Conservation (phyloP, 345 rosid species). For the Hibiscus tridactylites region DNA sequence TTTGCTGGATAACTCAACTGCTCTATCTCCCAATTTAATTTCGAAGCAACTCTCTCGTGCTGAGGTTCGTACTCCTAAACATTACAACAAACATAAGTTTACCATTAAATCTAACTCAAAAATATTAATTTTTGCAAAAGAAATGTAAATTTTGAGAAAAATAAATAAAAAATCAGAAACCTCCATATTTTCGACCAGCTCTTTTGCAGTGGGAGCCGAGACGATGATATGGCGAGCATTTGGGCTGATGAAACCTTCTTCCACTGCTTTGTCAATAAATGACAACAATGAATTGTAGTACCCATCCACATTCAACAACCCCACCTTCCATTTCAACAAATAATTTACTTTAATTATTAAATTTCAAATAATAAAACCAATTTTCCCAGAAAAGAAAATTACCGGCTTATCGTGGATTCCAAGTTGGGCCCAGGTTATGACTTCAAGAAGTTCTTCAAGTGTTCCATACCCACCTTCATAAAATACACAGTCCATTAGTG, state of each 20-base stretch:
- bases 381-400: slow-evolving; percentile 4
- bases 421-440: slow-evolving; percentile 76
- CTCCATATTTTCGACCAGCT: slow-evolving; percentile 65
- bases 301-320: slow-evolving; percentile 72
- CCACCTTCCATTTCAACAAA: slow-evolving; percentile 39
- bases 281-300: slow-evolving; percentile 66
- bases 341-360: neutral
- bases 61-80: slow-evolving; percentile 66
- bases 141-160: neutral
- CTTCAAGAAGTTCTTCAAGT: slow-evolving; percentile 77
- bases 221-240: slow-evolving; percentile 73
- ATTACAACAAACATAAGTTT: neutral
- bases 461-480: slow-evolving; percentile 77
- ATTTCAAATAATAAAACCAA: neutral
- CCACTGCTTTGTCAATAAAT: slow-evolving; percentile 70
- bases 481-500: neutral
- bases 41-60: slow-evolving; percentile 70
- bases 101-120: neutral
- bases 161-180: slow-evolving; percentile 9
- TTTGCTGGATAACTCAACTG: slow-evolving; percentile 34
- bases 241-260: slow-evolving; percentile 69
- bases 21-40: slow-evolving; percentile 71
- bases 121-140: neutral
- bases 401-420: slow-evolving; percentile 86
- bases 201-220: slow-evolving; percentile 57